These are phyloP conservation scores for Cryptosporidium bovis DNA, from an alignment of 169 alveolate species.

Conservation along the genomic window DNA sequence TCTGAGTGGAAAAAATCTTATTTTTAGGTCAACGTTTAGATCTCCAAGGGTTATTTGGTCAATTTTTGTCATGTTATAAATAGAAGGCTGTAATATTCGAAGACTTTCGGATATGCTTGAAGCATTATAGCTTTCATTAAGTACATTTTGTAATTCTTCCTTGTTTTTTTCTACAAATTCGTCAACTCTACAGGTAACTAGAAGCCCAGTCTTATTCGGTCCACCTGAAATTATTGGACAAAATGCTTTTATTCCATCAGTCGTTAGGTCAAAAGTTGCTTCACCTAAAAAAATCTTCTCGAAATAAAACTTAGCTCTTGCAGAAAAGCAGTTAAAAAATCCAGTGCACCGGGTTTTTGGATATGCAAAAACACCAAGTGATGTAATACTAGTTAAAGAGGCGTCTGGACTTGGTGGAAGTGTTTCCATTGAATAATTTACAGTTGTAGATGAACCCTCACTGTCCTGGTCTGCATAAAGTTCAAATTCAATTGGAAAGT, in stretches of 20 bases:
- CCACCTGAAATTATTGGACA: conserved; percentile 74
- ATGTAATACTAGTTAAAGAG: conserved; percentile 54
- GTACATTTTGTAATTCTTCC: conserved; percentile 13
- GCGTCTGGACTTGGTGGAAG: conserved; percentile 73
- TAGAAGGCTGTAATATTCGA: conserved; percentile 37
- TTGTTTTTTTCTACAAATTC: conserved; percentile 39
- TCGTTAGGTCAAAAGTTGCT: conserved; percentile 65
- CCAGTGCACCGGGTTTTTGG: conserved; percentile 74
- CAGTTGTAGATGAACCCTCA: conserved; percentile 71
- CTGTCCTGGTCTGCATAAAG: conserved; percentile 67
- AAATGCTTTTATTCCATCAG: conserved; percentile 68
- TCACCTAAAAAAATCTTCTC: conserved; percentile 54
- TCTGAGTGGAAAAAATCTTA: conserved; percentile 63
- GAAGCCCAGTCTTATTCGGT: conserved; percentile 62
- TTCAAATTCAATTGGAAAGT: conserved; percentile 56
- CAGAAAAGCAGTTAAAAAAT: conserved; percentile 65
- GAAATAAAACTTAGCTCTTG: conserved; percentile 63
- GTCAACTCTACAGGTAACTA: conserved; percentile 63
- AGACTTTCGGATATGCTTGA: conserved; percentile 8
- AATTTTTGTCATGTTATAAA: neutral
- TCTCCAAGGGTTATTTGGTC: conserved; percentile 55
- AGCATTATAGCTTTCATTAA: conserved; percentile 3
- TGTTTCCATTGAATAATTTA: conserved; percentile 66
- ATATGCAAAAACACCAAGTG: conserved; percentile 65
- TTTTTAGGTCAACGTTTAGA: conserved; percentile 40